A percentile compares a stretch with the other conserved stretches of the same genome.
phyloP scores from a whole-genome alignment of 257 asterid genomes.

The Penstemon barbatus region DNA sequence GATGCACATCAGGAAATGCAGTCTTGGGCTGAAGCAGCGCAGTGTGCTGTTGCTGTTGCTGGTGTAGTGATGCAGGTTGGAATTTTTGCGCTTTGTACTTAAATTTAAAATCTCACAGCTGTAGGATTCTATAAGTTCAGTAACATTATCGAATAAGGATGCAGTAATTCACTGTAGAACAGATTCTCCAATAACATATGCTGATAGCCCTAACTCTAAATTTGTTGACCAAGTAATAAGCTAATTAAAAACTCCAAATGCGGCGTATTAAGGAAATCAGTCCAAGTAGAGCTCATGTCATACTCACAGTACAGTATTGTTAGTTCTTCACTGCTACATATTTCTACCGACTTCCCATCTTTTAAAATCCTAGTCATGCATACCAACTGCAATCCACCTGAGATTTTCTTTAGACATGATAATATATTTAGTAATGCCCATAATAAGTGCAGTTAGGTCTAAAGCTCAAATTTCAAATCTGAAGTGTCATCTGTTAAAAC shows the following conservation, averaged over 20 bases:
- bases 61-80: constrained; percentile 98
- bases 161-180: too few relatives aligned
- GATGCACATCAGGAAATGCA: constrained; percentile 99
- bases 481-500: neutral
- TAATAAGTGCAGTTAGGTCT: neutral
- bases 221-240: constrained; percentile 1
- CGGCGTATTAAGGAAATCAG: neutral
- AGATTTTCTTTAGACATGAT: neutral
- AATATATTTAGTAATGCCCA: too few relatives aligned
- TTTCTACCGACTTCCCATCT: neutral
- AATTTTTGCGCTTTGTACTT: constrained; percentile 15
- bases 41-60: constrained; percentile 99
- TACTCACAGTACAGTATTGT: neutral
- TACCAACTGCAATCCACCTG: neutral
- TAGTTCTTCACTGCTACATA: neutral
- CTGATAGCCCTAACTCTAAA: too few relatives aligned
- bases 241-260: constrained; percentile 6
- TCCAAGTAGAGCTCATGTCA: neutral
- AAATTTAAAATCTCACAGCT: constrained; percentile 11
- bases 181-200: neutral
- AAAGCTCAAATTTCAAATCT: neutral
- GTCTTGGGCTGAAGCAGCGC: constrained; percentile 99
- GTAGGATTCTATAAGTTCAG: neutral
- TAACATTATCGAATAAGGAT: too few relatives aligned
- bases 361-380: neutral